Conservation (phyloP, 1,284 basidiomycete species). For the Rhizopogon parksii region DNA sequence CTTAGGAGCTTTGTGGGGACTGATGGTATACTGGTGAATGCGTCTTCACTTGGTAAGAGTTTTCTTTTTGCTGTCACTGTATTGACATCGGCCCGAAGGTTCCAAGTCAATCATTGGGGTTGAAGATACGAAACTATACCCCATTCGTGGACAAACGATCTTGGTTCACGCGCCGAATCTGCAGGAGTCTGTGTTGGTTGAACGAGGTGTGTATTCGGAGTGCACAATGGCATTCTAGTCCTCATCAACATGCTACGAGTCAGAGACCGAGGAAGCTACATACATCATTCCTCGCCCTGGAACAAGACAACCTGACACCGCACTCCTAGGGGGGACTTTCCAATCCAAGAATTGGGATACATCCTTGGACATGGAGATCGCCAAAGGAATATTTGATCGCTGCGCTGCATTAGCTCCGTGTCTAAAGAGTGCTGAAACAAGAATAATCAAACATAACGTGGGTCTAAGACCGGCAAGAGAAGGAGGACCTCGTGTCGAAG, state of each 20-base stretch:
- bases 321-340: slow-evolving; percentile 52
- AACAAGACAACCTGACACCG: slow-evolving; percentile 27
- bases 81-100: slow-evolving; percentile 29
- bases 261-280: slow-evolving; percentile 22
- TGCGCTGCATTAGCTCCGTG: slow-evolving; percentile 34
- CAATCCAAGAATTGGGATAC: slow-evolving; percentile 42
- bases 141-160: slow-evolving; percentile 69
- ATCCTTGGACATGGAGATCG: slow-evolving; percentile 37
- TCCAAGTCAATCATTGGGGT: slow-evolving; percentile 56
- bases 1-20: slow-evolving; percentile 32
- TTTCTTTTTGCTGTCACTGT: neutral
- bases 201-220: slow-evolving; percentile 13
- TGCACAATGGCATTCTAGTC: neutral
- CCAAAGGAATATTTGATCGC: slow-evolving; percentile 39
- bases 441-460: slow-evolving; percentile 54
- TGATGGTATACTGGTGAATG: slow-evolving; percentile 39
- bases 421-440: slow-evolving; percentile 30
- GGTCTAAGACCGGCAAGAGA: slow-evolving; percentile 53
- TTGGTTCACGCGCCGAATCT: slow-evolving; percentile 47
- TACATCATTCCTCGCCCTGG: slow-evolving; percentile 54
- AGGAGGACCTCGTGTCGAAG: slow-evolving; percentile 54
- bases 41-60: slow-evolving; percentile 38
- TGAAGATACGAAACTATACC: slow-evolving; percentile 47
- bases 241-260: neutral
- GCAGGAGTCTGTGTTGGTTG: slow-evolving; percentile 30